These are phyloP conservation scores for Diplocarpon rosae DNA, from an alignment of 2,329 filamentous ascomycete genomes.

Conservation along the genomic window DNA sequence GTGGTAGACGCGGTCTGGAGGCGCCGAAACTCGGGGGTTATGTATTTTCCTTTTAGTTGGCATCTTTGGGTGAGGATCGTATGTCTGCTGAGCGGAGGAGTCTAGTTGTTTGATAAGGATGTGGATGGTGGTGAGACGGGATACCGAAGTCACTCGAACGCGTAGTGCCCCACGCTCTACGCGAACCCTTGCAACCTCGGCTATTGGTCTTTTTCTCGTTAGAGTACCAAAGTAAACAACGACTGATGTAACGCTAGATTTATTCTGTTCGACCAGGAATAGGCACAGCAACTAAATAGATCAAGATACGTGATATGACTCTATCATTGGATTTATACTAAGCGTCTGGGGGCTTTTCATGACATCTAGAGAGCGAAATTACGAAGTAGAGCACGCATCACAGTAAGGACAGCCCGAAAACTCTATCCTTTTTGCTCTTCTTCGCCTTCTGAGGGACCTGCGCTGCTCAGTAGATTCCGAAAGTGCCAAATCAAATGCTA, in stretches of 20 bases:
- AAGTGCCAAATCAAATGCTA: slow-evolving; percentile 42
- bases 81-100: too few relatives aligned
- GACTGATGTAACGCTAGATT: too few relatives aligned
- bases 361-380: too few relatives aligned
- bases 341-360: too few relatives aligned
- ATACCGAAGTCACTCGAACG: background rate
- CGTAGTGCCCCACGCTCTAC: background rate
- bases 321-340: too few relatives aligned
- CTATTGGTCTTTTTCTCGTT: background rate
- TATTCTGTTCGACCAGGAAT: too few relatives aligned
- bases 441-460: slow-evolving; percentile 32
- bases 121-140: background rate
- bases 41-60: background rate
- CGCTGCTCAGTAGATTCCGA: slow-evolving; percentile 42
- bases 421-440: slow-evolving; percentile 13
- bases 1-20: slow-evolving; percentile 21
- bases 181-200: background rate
- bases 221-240: too few relatives aligned
- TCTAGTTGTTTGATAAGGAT: too few relatives aligned
- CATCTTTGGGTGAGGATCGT: background rate
- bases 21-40: slow-evolving; percentile 12
- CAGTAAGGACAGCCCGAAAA: too few relatives aligned
- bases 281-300: too few relatives aligned
- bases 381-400: too few relatives aligned
- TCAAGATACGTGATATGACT: too few relatives aligned